These are phyloP conservation scores for Saturnispora galanensis DNA, from an alignment of 805 yeast species.

Conservation along the genomic window DNA sequence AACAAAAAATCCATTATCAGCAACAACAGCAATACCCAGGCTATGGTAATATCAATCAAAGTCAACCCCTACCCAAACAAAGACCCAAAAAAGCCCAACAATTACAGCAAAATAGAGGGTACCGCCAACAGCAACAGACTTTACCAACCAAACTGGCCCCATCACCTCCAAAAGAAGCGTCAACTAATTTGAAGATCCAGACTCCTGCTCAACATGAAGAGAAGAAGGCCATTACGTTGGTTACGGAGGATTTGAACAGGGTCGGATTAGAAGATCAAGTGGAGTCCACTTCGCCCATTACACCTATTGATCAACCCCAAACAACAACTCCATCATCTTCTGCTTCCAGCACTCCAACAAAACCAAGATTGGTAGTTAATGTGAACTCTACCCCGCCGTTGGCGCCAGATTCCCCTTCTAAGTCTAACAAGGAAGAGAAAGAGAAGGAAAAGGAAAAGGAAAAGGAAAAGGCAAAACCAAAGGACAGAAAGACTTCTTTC, in stretches of 20 bases:
- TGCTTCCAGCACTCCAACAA: background rate
- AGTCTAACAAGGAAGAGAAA: slow-evolving; percentile 7
- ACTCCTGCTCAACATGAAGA: no score
- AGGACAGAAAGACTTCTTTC: slow-evolving; percentile 12
- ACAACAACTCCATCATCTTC: background rate
- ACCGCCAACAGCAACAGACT: background rate
- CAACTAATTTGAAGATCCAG: no score
- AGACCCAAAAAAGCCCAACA: background rate
- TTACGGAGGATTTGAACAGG: no score
- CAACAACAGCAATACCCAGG: slow-evolving; percentile 8
- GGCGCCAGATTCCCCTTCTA: background rate
- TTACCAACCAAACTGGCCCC: background rate
- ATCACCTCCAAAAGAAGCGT: background rate
- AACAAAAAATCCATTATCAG: slow-evolving; percentile 6
- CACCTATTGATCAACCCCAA: no score
- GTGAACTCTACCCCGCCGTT: background rate
- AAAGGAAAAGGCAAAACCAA: slow-evolving; percentile 8
- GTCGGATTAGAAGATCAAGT: no score
- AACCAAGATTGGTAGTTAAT: background rate
- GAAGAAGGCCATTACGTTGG: no score
- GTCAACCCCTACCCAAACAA: slow-evolving; percentile 3
- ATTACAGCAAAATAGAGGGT: background rate
- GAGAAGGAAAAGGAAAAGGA: no score
- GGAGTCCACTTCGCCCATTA: no score
- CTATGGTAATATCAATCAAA: background rate